These are phyloP conservation scores for Eucalyptus dawsonii DNA, from an alignment of 345 rosid genomes.

Conservation along the genomic window DNA sequence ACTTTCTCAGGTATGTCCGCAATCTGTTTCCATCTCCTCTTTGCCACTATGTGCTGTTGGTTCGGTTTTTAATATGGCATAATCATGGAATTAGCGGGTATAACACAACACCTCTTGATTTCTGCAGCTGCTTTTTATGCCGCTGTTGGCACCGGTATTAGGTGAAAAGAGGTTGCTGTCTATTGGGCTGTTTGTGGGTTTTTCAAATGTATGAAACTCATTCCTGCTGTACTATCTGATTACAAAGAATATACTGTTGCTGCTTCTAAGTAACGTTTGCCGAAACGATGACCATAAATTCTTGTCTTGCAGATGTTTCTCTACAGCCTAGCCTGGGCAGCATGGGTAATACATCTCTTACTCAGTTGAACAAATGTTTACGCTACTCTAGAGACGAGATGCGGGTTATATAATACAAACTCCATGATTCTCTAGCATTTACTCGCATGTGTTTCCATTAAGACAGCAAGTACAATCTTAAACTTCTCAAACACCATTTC, in stretches of 20 bases:
- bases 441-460: background rate
- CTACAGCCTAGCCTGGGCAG: slow-evolving; percentile 66
- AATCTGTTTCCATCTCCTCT: background rate
- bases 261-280: background rate
- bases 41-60: background rate
- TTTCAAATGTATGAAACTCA: slow-evolving; percentile 19
- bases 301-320: slow-evolving; percentile 44
- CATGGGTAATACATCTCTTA: slow-evolving; percentile 44
- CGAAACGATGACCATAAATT: background rate
- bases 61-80: background rate
- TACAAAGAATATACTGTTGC: background rate
- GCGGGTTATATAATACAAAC: background rate
- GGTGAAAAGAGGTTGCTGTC: slow-evolving; percentile 67
- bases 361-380: background rate
- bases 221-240: background rate
- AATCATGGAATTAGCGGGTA: background rate
- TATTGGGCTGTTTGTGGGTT: slow-evolving; percentile 39
- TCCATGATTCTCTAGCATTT: background rate
- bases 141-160: slow-evolving; percentile 38
- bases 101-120: background rate
- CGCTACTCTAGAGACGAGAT: background rate
- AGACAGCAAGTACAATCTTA: background rate
- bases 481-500: background rate
- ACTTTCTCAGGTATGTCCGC: slow-evolving; percentile 39
- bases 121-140: slow-evolving; percentile 63